Evolutionary conservation across 768 basidiomycete genomes (phyloP).

Genomic region (Leccinellum albellum): DNA sequence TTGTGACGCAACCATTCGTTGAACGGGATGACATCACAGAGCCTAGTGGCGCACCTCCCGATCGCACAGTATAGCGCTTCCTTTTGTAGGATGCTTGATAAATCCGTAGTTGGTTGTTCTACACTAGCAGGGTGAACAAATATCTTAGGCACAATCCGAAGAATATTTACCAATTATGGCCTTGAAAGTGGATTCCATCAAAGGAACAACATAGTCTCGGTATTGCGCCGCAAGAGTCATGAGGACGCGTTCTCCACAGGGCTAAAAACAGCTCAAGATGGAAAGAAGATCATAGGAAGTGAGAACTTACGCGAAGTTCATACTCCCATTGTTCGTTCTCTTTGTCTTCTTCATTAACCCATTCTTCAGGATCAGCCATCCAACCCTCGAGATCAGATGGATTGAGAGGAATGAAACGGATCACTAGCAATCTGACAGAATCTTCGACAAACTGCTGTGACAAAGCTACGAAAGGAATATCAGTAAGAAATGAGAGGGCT

Average conservation of each 20-base stretch:
- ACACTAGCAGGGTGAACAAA: background rate
- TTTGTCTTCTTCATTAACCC: slow-evolving; percentile 85
- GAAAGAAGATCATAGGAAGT: background rate
- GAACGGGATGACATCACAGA: slow-evolving; percentile 65
- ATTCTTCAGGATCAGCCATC: slow-evolving; percentile 90
- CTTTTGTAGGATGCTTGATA: slow-evolving; percentile 66
- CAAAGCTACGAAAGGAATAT: slow-evolving; percentile 42
- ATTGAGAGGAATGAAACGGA: slow-evolving; percentile 81
- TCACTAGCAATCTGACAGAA: slow-evolving; percentile 72
- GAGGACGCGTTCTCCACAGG: slow-evolving; percentile 90
- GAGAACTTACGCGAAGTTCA: slow-evolving; percentile 71
- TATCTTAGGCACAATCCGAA: background rate
- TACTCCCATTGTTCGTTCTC: slow-evolving; percentile 93
- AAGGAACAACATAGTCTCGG: slow-evolving; percentile 60
- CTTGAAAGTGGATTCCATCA: slow-evolving; percentile 58
- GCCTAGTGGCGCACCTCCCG: slow-evolving; percentile 69
- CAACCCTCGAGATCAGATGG: slow-evolving; percentile 78
- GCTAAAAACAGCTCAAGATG: slow-evolving; percentile 42
- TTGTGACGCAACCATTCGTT: slow-evolving; percentile 63
- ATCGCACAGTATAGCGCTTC: slow-evolving; percentile 88
- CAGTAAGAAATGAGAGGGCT: slow-evolving; percentile 2
- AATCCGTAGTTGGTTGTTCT: slow-evolving; percentile 48
- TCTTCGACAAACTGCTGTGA: slow-evolving; percentile 69
- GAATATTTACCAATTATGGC: slow-evolving; percentile 49
- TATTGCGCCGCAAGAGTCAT: slow-evolving; percentile 75